A percentile compares a stretch with the other conserved stretches of the same genome.
Evolutionary conservation across 257 asterid species (phyloP).

Genomic region (Coffea eugenioides): DNA sequence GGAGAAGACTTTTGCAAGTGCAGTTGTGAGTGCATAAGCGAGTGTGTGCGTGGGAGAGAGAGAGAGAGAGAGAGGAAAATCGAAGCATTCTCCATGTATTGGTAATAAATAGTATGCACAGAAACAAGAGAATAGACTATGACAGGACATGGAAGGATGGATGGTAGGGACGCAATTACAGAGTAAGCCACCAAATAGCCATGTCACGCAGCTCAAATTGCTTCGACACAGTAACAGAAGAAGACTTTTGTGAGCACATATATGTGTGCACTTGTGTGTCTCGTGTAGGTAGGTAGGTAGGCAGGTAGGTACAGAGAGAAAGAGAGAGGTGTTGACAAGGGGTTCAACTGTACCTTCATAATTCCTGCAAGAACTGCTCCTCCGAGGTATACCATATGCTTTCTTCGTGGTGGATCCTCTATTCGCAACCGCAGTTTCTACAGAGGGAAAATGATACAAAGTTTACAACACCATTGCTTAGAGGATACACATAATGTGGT

Average conservation of each 20-base stretch:
- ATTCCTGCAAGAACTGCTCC: slow-evolving; percentile 99
- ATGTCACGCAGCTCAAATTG: neutral
- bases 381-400: slow-evolving; percentile 98
- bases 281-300: neutral
- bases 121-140: neutral
- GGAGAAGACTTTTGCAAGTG: too few species aligned
- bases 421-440: slow-evolving; percentile 89
- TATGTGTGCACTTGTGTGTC: too few species aligned
- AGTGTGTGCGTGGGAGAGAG: too few species aligned
- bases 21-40: too few species aligned
- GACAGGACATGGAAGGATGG: too few species aligned
- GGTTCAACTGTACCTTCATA: slow-evolving; percentile 67
- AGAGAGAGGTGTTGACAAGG: slow-evolving; percentile 8
- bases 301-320: neutral
- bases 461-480: neutral
- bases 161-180: neutral
- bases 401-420: slow-evolving; percentile 98
- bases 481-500: neutral
- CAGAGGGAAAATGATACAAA: slow-evolving; percentile 6
- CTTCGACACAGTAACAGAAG: neutral
- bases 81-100: too few species aligned
- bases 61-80: too few species aligned
- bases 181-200: too few species aligned
- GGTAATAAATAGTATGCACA: too few species aligned
- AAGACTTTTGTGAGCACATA: neutral